Evolutionary conservation across 257 asterid genomes (phyloP).

Genomic region (Nicotiana noctiflora): DNA sequence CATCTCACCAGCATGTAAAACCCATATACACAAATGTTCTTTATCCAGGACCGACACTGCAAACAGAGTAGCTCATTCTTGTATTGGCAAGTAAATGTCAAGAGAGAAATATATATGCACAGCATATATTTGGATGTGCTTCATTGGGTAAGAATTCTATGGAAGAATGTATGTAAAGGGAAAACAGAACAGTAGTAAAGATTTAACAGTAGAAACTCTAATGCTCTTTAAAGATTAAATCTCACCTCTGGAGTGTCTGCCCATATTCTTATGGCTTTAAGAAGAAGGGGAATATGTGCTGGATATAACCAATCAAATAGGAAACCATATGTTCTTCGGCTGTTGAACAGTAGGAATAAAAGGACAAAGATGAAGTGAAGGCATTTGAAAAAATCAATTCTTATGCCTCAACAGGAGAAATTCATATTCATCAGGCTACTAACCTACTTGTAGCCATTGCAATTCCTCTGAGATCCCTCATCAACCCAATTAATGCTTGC

Average conservation of each 20-base stretch:
- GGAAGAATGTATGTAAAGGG: neutral
- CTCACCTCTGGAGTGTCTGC: conserved; percentile 93
- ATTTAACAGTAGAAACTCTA: neutral
- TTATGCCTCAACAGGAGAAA: neutral
- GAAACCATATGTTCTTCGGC: conserved; percentile 88
- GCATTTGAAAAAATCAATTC: neutral
- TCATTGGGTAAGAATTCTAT: neutral
- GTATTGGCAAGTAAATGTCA: neutral
- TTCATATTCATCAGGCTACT: neutral
- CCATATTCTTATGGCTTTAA: conserved; percentile 91
- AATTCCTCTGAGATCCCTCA: conserved; percentile 96
- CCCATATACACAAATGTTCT: neutral
- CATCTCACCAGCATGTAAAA: neutral
- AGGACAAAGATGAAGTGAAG: conserved; percentile 15
- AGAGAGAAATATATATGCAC: neutral
- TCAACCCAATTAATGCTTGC: conserved; percentile 84
- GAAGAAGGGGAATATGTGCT: conserved; percentile 78
- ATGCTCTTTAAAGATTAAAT: neutral
- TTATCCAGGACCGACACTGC: neutral
- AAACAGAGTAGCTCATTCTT: neutral
- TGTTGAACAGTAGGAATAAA: conserved; percentile 22
- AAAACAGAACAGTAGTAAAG: neutral
- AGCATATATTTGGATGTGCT: neutral
- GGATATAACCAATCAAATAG: conserved; percentile 99
- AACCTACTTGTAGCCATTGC: conserved; percentile 95